Percentiles rank a stretch among this genome's conserved stretches.
Evolutionary conservation across 202 grass and related monocot genomes (phyloP).

Genomic region (Elaeis oleifera): DNA sequence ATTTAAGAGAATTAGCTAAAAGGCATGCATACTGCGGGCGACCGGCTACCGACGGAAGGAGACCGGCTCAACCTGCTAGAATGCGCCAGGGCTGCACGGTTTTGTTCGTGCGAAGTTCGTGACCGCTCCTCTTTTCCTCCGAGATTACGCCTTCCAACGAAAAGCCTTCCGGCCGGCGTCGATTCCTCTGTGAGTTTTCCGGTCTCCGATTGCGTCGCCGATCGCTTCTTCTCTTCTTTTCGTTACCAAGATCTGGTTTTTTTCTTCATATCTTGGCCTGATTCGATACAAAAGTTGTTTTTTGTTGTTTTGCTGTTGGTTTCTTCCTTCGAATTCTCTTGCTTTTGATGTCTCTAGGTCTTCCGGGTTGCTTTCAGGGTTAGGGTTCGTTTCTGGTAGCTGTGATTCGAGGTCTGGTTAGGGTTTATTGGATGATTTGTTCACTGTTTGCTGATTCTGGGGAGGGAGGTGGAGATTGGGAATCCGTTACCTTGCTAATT

Average conservation of each 20-base stretch:
- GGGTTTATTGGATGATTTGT: no score
- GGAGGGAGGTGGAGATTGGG: no score
- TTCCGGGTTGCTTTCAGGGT: no score
- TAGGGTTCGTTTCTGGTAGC: no score
- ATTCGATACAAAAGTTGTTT: background rate
- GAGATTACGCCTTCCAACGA: background rate
- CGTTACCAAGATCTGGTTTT: background rate
- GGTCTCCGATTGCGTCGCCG: background rate
- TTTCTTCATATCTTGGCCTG: no score
- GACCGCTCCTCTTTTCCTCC: background rate
- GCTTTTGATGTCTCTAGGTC: no score
- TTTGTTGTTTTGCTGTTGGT: no score
- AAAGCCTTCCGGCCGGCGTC: background rate
- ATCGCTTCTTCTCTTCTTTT: background rate
- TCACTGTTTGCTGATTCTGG: no score
- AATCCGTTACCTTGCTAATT: no score
- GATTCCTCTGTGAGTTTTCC: background rate
- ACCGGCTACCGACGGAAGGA: slow-evolving; percentile 25
- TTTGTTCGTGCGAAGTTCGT: background rate
- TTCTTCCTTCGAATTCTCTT: no score
- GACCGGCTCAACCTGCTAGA: slow-evolving; percentile 4
- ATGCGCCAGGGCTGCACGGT: background rate
- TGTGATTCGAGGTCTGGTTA: no score
- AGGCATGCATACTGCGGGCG: background rate
- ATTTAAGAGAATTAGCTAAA: no score